phyloP scores from a whole-genome alignment of 208 protist species.

The Acanthamoeba castellanii region DNA sequence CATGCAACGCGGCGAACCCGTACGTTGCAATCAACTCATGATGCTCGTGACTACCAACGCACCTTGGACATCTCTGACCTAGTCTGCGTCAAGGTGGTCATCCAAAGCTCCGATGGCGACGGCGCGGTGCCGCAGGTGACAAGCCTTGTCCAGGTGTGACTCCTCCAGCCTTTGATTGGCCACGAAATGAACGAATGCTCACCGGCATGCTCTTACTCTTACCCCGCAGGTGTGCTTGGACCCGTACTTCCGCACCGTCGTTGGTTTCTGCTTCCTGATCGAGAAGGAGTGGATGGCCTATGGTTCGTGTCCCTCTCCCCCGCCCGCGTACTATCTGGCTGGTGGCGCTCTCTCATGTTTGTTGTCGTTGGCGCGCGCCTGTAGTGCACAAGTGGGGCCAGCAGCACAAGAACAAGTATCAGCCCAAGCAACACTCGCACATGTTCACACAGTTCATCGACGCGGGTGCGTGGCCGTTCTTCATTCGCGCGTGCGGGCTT shows the following conservation, averaged over 20 bases:
- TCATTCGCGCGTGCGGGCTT: too few relatives aligned
- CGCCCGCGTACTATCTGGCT: background rate
- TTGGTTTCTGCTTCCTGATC: conserved; percentile 93
- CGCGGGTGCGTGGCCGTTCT: background rate
- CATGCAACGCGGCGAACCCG: background rate
- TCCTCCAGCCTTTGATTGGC: too few relatives aligned
- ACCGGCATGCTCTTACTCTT: too few relatives aligned
- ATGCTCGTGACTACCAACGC: background rate
- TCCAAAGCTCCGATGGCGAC: background rate
- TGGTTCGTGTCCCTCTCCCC: conserved; percentile 78
- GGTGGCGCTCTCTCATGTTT: too few relatives aligned
- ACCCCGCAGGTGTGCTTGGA: conserved; percentile 84
- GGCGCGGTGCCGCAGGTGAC: background rate
- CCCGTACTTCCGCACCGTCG: conserved; percentile 94
- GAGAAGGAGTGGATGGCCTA: conserved; percentile 94
- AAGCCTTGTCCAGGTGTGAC: conserved; percentile 26
- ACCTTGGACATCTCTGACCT: background rate
- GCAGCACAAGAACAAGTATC: conserved; percentile 66
- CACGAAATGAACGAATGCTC: background rate
- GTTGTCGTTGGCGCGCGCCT: background rate
- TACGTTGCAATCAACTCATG: background rate
- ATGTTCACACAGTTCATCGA: conserved; percentile 71
- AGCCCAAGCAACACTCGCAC: conserved; percentile 39
- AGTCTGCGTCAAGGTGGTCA: background rate
- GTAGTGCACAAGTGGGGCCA: conserved; percentile 58